Percentiles rank a stretch among this genome's conserved stretches.
Conservation (phyloP, 306 rosid species). For the Castanea crenata region DNA sequence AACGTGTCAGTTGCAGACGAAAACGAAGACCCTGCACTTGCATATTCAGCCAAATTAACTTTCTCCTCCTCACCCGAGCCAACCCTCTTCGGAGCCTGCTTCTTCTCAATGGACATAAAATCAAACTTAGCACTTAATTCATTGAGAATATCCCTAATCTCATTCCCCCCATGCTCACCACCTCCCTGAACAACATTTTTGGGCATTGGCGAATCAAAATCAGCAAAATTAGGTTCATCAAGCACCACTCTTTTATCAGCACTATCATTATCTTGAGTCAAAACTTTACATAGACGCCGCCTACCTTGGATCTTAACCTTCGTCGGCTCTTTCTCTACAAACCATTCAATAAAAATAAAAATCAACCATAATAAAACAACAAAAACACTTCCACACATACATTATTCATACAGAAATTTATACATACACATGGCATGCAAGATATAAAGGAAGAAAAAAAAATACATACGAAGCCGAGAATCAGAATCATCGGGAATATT, state of each 20-base stretch:
- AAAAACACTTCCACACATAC: background rate
- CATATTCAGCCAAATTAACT: constrained; percentile 31
- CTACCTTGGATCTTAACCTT: constrained; percentile 72
- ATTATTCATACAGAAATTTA: background rate
- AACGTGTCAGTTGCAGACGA: constrained; percentile 30
- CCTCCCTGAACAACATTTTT: constrained; percentile 11
- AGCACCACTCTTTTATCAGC: constrained; percentile 15
- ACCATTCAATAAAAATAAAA: background rate
- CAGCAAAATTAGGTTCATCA: constrained; percentile 43
- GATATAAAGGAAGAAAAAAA: constrained; percentile 11
- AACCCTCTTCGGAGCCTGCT: constrained; percentile 21
- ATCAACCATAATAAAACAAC: background rate
- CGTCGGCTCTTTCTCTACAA: constrained; percentile 38
- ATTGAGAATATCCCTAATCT: constrained; percentile 72
- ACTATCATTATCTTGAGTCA: constrained; percentile 22
- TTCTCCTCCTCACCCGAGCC: constrained; percentile 25
- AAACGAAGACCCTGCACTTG: constrained; percentile 58
- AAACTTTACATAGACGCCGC: constrained; percentile 80
- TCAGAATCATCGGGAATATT: constrained; percentile 52
- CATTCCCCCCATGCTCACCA: constrained; percentile 42
- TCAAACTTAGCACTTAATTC: constrained; percentile 76
- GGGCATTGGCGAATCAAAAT: constrained; percentile 51
- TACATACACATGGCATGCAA: background rate
- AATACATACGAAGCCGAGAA: constrained; percentile 50
- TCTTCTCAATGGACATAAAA: constrained; percentile 62